Evolutionary conservation across 805 yeast species (phyloP), one percentile per base, ranked within the genome.

Genomic region (Wickerhamiella lipophila): DNA sequence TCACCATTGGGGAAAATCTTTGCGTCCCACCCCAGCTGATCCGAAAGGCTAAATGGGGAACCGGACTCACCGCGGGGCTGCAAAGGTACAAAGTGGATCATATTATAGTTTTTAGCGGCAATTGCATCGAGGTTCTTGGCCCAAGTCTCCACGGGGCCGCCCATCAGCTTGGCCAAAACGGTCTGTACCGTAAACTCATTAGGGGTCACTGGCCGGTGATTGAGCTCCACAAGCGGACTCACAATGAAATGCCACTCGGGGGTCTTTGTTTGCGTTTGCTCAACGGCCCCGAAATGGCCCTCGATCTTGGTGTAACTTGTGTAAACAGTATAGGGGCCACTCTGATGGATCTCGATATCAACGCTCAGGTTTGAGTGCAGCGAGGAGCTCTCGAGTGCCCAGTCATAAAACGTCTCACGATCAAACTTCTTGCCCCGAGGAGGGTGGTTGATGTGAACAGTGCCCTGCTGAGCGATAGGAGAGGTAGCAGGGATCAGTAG

Each of bases 1-100:
- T 70, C 70, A 43, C 73, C 72, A 46, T 70, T 61, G 26, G 70
- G 67, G 61, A 92, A 89, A 21, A 78, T 63, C 0, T 56, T 62
- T 0, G 81, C 76, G 60, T 89, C 97, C 65, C 82, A 88, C 22
- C 60, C 64, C 52, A 86, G 72, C 65, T 92, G 97, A 62, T 89
- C 96, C 57, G 68, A 80, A 48, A 89, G 85, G 3, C 96, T 84
- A 61, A 88, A 89, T 0, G 98, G 98, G 6, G 96, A 88, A 63
- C 88, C 76, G 1, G 95, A 83, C 53, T 73, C 81, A 29, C 98
- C 98, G 49, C 97, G 73, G 54, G 79, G 68, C 65, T 89, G 96
- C 56, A 89, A 70, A 0, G 98, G 98, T 5, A 96, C 88, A 63
- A 89, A 89, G 68, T 89, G 98, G 40, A 92, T 70, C 96, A 89